phyloP scores from a whole-genome alignment of 1,284 basidiomycete species.

The Boletus subluridellus region DNA sequence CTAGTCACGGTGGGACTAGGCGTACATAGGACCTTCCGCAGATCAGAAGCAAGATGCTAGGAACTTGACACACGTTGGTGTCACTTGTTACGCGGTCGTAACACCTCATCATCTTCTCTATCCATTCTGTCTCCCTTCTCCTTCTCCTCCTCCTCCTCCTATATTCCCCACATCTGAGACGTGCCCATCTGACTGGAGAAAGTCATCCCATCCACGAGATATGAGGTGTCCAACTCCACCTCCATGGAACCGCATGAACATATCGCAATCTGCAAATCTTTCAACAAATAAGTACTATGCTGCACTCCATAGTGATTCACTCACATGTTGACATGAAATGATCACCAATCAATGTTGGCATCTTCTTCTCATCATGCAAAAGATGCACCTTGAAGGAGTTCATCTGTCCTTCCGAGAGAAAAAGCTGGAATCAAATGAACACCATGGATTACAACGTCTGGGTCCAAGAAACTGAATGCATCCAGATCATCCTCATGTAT shows the following conservation, averaged over 20 bases:
- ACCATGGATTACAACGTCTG: background rate
- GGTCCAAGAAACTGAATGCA: conserved; percentile 5
- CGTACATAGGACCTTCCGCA: no score
- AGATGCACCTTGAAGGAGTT: background rate
- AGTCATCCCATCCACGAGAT: background rate
- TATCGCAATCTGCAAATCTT: conserved; percentile 1
- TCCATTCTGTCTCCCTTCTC: no score
- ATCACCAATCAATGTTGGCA: background rate
- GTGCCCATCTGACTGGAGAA: background rate
- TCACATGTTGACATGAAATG: conserved; percentile 5
- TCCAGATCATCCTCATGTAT: background rate
- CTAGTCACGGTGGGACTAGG: no score
- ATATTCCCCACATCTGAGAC: no score
- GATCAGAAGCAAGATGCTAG: no score
- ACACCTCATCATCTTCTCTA: no score
- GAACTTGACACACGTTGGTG: no score
- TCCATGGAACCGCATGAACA: conserved; percentile 4
- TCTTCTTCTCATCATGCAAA: background rate
- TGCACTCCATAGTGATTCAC: background rate
- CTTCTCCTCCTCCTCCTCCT: no score
- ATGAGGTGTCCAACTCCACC: background rate
- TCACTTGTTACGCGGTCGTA: no score
- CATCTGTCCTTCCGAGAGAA: background rate
- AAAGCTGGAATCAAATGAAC: conserved; percentile 8
- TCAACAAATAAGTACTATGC: background rate